Base-by-base conservation (phyloP, 306 rosid species). In the barrel medic (Medicago truncatula) region DNA sequence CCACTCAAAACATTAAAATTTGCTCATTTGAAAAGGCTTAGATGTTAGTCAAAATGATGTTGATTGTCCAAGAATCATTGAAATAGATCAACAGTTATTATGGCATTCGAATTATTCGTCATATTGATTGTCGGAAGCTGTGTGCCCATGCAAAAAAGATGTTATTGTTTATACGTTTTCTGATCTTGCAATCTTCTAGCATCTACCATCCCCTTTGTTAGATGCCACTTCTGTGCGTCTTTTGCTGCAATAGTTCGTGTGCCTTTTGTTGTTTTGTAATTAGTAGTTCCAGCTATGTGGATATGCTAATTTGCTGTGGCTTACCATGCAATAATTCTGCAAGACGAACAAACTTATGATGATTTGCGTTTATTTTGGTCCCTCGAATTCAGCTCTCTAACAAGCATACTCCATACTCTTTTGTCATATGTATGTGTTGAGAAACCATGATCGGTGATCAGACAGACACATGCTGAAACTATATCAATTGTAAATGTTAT, bases 41-140 rank as follows among this genome's bases (percentile, higher is more conserved):
- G 31, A 61, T 76, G 75, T 56, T 76, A 31, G 52, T 76, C 56
- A 16, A 67, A 59, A 67, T 58, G 64, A 8, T 76, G 36, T 50
- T 5, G 40, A 57, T 34, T 21, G 34, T 58, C 53, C 71, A 43
- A 41, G 40, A 65, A 38, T 75, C 3, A 21, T 36, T 47, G 67
- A 65, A 63, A 56, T 71, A 7, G 69, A 62, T 43, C 18, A 21
- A 17, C 8, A 34, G 15, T 20, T 34, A 12, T 53, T 52, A 25
- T 54, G 57, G 16, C 41, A 44, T 61, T 78, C 9, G 15, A 25
- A 5, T 41, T 71, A 54, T 17, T 15, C 13, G 36, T 69, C 53
- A 15, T 41, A 43, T 59, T 59, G 69, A 25, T 62, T 8, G 28
- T 65, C 41, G 58, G 69, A 71, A 71, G 71, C 41, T 54, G 40